Base-by-base conservation (phyloP, 2,329 filamentous ascomycete genomes). In the Venturia oleaginea region DNA sequence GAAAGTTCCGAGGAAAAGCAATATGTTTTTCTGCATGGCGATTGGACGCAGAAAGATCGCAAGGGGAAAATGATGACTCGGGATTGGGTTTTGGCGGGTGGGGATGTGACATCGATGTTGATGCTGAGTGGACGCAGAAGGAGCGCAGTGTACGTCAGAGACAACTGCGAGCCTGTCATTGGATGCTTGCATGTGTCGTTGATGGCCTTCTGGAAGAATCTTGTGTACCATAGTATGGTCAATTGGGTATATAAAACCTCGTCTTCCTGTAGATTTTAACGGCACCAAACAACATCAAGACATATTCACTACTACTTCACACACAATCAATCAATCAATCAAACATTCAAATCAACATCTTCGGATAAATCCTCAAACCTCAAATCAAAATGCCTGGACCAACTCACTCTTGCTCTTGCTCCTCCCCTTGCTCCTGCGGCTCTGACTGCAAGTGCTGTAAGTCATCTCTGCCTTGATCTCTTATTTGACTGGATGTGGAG, bases 361-460 rank as follows among this genome's bases (percentile, higher is more conserved):
- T 22, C 19, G n/a, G n/a, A n/a, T n/a, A n/a, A 38, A 38, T 6
- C 37, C 37, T 38, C 37, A 38, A 38, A 38, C 37, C 37, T 38
- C 37, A 11, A 7, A 3, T 57, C 51, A 57, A 57, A 34, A 57
- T 57, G 51, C 51, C 19, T 1, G 27, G 30, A 19, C 51, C 51
- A 57, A 57, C 51, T 57, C 51, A 32, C 5, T 34, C 51, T 34
- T 57, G 51, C 51, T 57, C 51, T 34, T 57, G 51, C 51, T 19
- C 51, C 19, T 57, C 51, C 51, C 51, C 51, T 57, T 57, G 51
- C 51, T 3, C 13, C 17, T 57, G 51, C 30, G 51, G 51, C 30
- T 32, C 51, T 57, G 51, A 57, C 27, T 57, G 51, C 51, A 57
- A 57, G 51, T 57, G 51, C 51, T 57, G 51, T 57, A 7, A 57